Evolutionary conservation across 441 rosid genomes (phyloP).

Genomic region (Jatropha multifida): DNA sequence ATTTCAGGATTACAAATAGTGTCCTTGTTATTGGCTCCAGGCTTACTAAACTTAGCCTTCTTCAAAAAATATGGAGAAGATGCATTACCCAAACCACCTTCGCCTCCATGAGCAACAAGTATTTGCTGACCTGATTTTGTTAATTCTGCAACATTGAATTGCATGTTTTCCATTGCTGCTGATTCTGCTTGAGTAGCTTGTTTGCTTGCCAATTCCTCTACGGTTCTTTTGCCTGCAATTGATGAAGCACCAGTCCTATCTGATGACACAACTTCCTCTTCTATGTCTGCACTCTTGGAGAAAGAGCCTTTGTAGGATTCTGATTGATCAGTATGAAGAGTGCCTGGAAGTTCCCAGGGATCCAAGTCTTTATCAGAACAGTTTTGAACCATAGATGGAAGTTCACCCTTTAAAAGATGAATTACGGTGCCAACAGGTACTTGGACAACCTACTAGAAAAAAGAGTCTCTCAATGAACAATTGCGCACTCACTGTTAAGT

Average conservation of each 20-base stretch:
- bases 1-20: slow-evolving; percentile 25
- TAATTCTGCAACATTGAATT: slow-evolving; percentile 64
- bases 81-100: slow-evolving; percentile 79
- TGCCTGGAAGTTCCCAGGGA: slow-evolving; percentile 93
- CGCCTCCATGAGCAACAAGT: slow-evolving; percentile 70
- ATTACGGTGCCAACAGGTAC: slow-evolving; percentile 88
- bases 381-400: slow-evolving; percentile 42
- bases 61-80: slow-evolving; percentile 38
- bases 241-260: slow-evolving; percentile 17
- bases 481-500: not conserved
- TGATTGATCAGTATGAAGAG: slow-evolving; percentile 40
- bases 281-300: slow-evolving; percentile 18
- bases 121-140: slow-evolving; percentile 64
- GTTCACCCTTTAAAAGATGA: slow-evolving; percentile 77
- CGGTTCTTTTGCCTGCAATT: slow-evolving; percentile 4
- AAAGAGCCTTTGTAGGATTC: slow-evolving; percentile 22
- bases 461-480: slow-evolving; percentile 14
- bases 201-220: slow-evolving; percentile 17
- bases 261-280: slow-evolving; percentile 26
- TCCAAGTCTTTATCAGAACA: slow-evolving; percentile 46
- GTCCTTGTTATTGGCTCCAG: slow-evolving; percentile 9
- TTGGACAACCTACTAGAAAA: slow-evolving; percentile 49
- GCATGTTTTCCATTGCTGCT: slow-evolving; percentile 37
- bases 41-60: slow-evolving; percentile 39
- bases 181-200: slow-evolving; percentile 26